Evolutionary conservation across 1,139 yeast genomes (phyloP).

Genomic region (Trichomonascaceae sp.): DNA sequence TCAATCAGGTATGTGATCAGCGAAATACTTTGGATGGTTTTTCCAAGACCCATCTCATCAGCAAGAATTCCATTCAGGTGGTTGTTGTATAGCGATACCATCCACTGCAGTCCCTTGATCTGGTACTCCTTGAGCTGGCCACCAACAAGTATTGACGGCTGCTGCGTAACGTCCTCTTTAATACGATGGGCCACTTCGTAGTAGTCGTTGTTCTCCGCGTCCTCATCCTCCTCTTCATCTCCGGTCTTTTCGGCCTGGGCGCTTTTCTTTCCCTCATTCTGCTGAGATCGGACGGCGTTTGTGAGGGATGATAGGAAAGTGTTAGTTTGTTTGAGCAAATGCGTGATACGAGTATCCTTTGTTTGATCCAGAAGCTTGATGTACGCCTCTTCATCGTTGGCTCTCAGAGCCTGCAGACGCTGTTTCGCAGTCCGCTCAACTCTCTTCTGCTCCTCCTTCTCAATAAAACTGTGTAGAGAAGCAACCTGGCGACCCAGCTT

Average conservation of each 20-base stretch:
- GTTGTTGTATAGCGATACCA: slow-evolving; percentile 89
- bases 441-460: slow-evolving; percentile 80
- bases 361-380: slow-evolving; percentile 90
- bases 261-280: slow-evolving; percentile 26
- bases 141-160: slow-evolving; percentile 81
- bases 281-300: slow-evolving; percentile 81
- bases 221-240: slow-evolving; percentile 34
- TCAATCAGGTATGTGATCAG: slow-evolving; percentile 64
- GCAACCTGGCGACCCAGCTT: slow-evolving; percentile 32
- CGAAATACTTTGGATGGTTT: slow-evolving; percentile 76
- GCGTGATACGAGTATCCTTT: slow-evolving; percentile 95
- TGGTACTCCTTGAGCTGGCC: slow-evolving; percentile 91
- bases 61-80: slow-evolving; percentile 91
- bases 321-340: slow-evolving; percentile 82
- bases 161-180: slow-evolving; percentile 67
- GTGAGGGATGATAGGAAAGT: slow-evolving; percentile 82
- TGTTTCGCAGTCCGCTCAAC: slow-evolving; percentile 88
- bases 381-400: slow-evolving; percentile 97
- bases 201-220: slow-evolving; percentile 66
- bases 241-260: slow-evolving; percentile 25
- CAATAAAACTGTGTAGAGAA: slow-evolving; percentile 56
- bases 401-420: slow-evolving; percentile 92
- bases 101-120: slow-evolving; percentile 91
- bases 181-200: slow-evolving; percentile 88
- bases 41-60: slow-evolving; percentile 89